phyloP scores from a whole-genome alignment of 2,329 filamentous ascomycete species.

The Colletotrichum somersetense region DNA sequence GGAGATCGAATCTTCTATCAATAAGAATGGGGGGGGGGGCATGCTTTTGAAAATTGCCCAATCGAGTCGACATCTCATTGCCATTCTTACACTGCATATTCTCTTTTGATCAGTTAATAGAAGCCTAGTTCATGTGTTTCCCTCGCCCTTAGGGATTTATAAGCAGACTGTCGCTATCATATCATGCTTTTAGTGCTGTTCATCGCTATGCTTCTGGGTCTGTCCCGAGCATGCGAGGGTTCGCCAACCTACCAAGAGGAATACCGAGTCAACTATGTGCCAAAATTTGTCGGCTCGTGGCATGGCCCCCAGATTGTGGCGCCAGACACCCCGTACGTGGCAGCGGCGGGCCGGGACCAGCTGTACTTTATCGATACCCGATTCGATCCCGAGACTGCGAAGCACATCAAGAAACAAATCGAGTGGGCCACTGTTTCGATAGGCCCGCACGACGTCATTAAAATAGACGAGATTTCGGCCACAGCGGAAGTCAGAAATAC shows the following conservation, averaged over 20 bases:
- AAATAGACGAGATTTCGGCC: constrained; percentile 26
- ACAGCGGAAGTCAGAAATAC: constrained; percentile 18
- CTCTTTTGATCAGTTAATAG: not conserved
- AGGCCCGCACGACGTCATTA: not conserved
- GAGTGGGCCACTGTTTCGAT: constrained; percentile 23
- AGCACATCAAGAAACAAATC: constrained; percentile 40
- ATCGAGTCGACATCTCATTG: not conserved
- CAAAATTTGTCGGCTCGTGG: constrained; percentile 30
- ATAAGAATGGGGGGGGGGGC: not conserved
- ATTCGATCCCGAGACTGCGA: constrained; percentile 24
- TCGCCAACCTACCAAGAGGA: constrained; percentile 14
- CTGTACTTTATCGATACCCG: constrained; percentile 43
- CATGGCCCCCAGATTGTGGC: constrained; percentile 39
- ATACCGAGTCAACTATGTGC: constrained; percentile 31
- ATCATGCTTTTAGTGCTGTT: not conserved
- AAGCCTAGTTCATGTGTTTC: not conserved
- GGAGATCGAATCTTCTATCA: not conserved
- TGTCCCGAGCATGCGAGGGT: not conserved
- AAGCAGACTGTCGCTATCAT: not conserved
- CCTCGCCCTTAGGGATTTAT: not conserved
- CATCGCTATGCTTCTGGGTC: constrained; percentile 1
- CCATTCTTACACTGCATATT: not conserved
- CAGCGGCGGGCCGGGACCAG: constrained; percentile 32
- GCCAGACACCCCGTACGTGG: constrained; percentile 42
- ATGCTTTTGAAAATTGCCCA: not conserved